Percentiles rank a stretch among this genome's conserved stretches.
phyloP scores from a whole-genome alignment of 306 rosid genomes.

The Quercus berberidifolia region DNA sequence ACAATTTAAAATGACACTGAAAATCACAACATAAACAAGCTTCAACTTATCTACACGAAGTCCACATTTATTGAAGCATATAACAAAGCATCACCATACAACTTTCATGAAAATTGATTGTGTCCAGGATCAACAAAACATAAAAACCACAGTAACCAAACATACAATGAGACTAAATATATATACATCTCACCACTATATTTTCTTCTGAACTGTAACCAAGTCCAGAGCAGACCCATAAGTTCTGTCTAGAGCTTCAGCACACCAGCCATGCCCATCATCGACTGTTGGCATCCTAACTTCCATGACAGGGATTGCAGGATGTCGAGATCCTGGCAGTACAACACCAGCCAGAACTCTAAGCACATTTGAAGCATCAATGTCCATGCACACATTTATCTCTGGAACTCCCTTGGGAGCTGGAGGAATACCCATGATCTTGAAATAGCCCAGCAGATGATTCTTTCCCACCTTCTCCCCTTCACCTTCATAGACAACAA shows the following conservation, averaged over 20 bases:
- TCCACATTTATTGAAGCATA: background rate
- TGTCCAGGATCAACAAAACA: background rate
- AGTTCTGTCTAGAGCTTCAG: conserved; percentile 54
- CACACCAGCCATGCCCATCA: conserved; percentile 90
- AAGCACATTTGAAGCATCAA: conserved; percentile 62
- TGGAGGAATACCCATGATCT: conserved; percentile 66
- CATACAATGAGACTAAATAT: background rate
- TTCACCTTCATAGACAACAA: conserved; percentile 78
- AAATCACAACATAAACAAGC: background rate
- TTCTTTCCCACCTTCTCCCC: conserved; percentile 54
- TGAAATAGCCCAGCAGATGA: conserved; percentile 76
- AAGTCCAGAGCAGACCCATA: conserved; percentile 64
- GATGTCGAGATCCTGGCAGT: conserved; percentile 52
- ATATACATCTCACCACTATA: conserved; percentile 16
- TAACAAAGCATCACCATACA: background rate
- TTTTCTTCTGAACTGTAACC: conserved; percentile 47
- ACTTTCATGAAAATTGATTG: background rate
- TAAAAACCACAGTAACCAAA: background rate
- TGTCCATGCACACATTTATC: conserved; percentile 76
- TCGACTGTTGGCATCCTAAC: conserved; percentile 86
- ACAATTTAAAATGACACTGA: background rate
- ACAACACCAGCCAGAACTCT: conserved; percentile 61
- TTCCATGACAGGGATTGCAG: conserved; percentile 64
- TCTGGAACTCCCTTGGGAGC: conserved; percentile 67
- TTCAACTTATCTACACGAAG: background rate